These are phyloP conservation scores for Backusella circina DNA, from an alignment of 192 early-diverging fungal species.

Conservation along the genomic window DNA sequence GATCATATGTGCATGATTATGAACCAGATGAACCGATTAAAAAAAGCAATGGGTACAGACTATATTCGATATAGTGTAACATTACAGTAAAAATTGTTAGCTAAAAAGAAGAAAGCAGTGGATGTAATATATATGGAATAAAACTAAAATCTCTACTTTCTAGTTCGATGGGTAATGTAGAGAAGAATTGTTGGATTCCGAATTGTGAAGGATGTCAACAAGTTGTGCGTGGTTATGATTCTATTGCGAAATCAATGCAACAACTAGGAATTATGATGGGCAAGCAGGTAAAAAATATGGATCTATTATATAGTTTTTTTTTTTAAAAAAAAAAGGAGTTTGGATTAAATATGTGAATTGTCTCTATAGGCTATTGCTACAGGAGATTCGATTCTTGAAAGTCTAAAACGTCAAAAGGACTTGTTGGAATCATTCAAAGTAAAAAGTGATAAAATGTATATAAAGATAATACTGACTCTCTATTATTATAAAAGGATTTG, in stretches of 20 bases:
- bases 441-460: background rate
- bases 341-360: too few relatives aligned
- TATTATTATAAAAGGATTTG: slow-evolving; percentile 32
- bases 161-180: slow-evolving; percentile 53
- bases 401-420: slow-evolving; percentile 61
- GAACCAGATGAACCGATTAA: slow-evolving; percentile 53
- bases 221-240: slow-evolving; percentile 45
- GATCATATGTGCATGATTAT: slow-evolving; percentile 50
- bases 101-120: background rate
- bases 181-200: slow-evolving; percentile 49
- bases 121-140: background rate
- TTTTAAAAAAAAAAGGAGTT: too few relatives aligned
- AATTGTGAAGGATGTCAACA: slow-evolving; percentile 56
- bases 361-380: slow-evolving; percentile 26
- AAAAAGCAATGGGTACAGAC: slow-evolving; percentile 56
- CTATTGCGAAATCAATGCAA: slow-evolving; percentile 43
- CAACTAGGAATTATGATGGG: slow-evolving; percentile 36
- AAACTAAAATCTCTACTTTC: background rate
- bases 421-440: slow-evolving; percentile 58
- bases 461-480: background rate
- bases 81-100: slow-evolving; percentile 39
- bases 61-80: slow-evolving; percentile 49
- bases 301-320: too few relatives aligned
- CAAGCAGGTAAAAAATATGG: slow-evolving; percentile 18
- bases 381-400: slow-evolving; percentile 50